Evolutionary conservation across 129 eudicot species (phyloP), one percentile per base, ranked within the genome.

Genomic region (Arctium minus): DNA sequence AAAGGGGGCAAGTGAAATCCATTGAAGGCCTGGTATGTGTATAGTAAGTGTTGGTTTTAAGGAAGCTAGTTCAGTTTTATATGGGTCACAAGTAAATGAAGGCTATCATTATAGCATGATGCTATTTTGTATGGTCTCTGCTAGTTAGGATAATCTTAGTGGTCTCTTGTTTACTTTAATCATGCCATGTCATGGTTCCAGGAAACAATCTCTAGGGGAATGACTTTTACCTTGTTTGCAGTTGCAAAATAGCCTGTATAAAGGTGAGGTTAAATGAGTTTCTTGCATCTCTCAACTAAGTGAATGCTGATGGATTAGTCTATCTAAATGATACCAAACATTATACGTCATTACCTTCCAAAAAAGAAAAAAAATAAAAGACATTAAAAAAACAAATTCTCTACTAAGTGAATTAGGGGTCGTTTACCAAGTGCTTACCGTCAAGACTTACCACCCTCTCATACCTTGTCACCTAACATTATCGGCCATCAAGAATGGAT

Each of bases 1-100:
- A 86, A 89, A 84, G 98, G 86, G 99, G 99, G 72, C 99, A 96
- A 85, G 87, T 82, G 78, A 89, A 84, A 83, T 88, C 94, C 44
- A 86, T 96, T 76, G 93, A 88, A 70, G 98, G 94, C 77, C 84
- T 86, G 97, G 99, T 96, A 85, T 60, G 94, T 88, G 76, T 77
- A 32, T 56, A 74, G 40, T 76, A 40, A 60, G 15, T 12, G 65
- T 74, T 75, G 56, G 79, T 69, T 73, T 42, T 46, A 30, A 46
- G 33, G 37, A 56, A 35, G 37, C 30, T 53, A 22, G 30, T 22
- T 37, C 22, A 69, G 35, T 78, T 33, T 48, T 33, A 7, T 74
- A 62, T 11, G 37, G 56, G 10, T 48, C 17, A 50, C 18, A 53
- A 53, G 65, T 53, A 53, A 38, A 29, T 53, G 73, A 31, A 35